Evolutionary conservation across 768 basidiomycete species (phyloP).

Genomic region (Lactarius akahatsu): DNA sequence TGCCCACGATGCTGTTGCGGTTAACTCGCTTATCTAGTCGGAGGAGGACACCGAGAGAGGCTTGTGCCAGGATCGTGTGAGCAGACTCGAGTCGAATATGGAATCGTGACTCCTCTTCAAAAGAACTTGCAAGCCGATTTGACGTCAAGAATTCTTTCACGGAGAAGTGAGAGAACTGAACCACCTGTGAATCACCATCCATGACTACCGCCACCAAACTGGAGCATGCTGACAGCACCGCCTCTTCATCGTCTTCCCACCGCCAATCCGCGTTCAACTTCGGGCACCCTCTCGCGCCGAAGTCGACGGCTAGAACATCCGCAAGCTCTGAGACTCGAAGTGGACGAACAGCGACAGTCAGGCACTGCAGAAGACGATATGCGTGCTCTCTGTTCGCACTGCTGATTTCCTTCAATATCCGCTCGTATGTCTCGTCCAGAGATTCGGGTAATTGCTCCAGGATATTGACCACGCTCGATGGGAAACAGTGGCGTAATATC

Average conservation of each 20-base stretch:
- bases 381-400: not conserved
- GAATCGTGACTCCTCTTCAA: too few relatives aligned
- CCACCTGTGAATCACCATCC: too few relatives aligned
- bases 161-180: too few relatives aligned
- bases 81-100: not conserved
- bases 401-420: not conserved
- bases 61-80: conserved; percentile 1
- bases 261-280: not conserved
- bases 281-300: not conserved
- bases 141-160: not conserved
- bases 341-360: not conserved
- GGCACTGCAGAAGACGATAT: not conserved
- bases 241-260: not conserved
- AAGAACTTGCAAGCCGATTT: not conserved
- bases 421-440: conserved; percentile 6
- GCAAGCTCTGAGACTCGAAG: conserved; percentile 6
- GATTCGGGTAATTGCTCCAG: not conserved
- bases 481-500: not conserved
- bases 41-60: not conserved
- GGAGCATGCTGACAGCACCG: too few relatives aligned
- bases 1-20: not conserved
- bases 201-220: too few relatives aligned
- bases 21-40: not conserved
- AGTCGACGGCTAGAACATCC: not conserved
- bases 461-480: not conserved